These are phyloP conservation scores for Dendrobium nobile DNA, from an alignment of 106 monocot species.

Conservation along the genomic window DNA sequence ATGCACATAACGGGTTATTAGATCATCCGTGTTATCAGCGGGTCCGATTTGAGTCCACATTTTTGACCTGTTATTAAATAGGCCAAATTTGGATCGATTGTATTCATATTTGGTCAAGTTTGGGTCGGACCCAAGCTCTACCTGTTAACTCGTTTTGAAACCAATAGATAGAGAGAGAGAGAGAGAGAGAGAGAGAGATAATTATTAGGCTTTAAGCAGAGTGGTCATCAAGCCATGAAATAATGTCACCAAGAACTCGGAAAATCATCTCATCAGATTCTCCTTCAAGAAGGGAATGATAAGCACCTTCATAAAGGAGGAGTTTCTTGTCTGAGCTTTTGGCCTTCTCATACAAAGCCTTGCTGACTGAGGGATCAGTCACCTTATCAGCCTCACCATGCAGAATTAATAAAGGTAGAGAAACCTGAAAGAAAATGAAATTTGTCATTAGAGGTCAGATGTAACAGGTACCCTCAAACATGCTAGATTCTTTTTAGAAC, in stretches of 20 bases:
- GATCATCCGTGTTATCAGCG: no score
- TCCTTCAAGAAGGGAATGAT: slow-evolving; percentile 80
- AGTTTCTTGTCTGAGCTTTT: slow-evolving; percentile 67
- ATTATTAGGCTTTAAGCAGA: not conserved
- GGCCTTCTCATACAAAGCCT: slow-evolving; percentile 72
- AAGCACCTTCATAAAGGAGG: slow-evolving; percentile 58
- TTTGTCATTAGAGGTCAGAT: not conserved
- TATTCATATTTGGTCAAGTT: no score
- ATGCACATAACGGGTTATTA: no score
- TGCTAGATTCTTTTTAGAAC: no score
- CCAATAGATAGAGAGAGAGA: no score
- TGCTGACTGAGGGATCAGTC: slow-evolving; percentile 82
- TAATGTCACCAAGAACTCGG: slow-evolving; percentile 61
- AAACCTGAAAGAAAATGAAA: slow-evolving; percentile 38
- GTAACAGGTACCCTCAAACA: not conserved
- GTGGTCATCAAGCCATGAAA: slow-evolving; percentile 59
- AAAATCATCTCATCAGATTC: slow-evolving; percentile 78
- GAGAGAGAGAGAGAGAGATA: no score
- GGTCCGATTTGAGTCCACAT: no score
- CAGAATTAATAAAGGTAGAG: slow-evolving; percentile 62
- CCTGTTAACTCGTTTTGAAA: no score
- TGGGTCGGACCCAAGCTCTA: no score
- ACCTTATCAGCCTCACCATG: slow-evolving; percentile 69
- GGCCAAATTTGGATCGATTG: no score
- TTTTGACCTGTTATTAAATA: no score